A percentile compares a stretch with the other conserved stretches of the same genome.
These are phyloP conservation scores for Aspergillus chevalieri DNA, from an alignment of 2,329 filamentous ascomycete species.

Conservation along the genomic window DNA sequence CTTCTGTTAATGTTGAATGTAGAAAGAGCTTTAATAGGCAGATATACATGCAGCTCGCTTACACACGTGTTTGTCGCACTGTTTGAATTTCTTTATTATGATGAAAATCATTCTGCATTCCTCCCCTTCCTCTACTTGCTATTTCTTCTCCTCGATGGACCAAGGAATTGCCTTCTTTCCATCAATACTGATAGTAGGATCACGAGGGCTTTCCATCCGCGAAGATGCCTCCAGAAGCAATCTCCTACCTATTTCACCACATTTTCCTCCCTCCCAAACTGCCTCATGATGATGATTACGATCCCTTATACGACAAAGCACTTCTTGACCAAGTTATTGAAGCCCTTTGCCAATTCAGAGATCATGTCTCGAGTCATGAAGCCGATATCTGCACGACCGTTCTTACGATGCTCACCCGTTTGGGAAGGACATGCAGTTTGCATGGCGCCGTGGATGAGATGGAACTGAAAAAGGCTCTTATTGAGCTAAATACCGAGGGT, in stretches of 20 bases:
- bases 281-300: slow-evolving; percentile 35
- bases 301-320: neutral
- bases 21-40: too few relatives aligned
- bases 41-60: too few relatives aligned
- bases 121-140: too few relatives aligned
- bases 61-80: too few relatives aligned
- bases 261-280: slow-evolving; percentile 46
- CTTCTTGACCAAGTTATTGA: slow-evolving; percentile 13
- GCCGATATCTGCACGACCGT: slow-evolving; percentile 3
- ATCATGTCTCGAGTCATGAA: slow-evolving; percentile 3
- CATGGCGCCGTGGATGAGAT: slow-evolving; percentile 10
- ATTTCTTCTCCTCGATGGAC: too few relatives aligned
- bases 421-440: slow-evolving; percentile 6
- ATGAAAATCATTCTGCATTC: too few relatives aligned
- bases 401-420: slow-evolving; percentile 9
- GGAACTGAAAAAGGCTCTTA: slow-evolving; percentile 4
- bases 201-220: too few relatives aligned
- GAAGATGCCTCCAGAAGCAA: too few relatives aligned
- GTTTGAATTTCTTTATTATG: too few relatives aligned
- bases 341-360: slow-evolving; percentile 14
- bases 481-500: slow-evolving; percentile 7
- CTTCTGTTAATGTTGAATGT: too few relatives aligned
- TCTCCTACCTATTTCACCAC: slow-evolving; percentile 39
- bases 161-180: neutral
- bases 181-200: neutral